Conservation (phyloP, 2,329 filamentous ascomycete genomes). For the Seiridium cupressi region DNA sequence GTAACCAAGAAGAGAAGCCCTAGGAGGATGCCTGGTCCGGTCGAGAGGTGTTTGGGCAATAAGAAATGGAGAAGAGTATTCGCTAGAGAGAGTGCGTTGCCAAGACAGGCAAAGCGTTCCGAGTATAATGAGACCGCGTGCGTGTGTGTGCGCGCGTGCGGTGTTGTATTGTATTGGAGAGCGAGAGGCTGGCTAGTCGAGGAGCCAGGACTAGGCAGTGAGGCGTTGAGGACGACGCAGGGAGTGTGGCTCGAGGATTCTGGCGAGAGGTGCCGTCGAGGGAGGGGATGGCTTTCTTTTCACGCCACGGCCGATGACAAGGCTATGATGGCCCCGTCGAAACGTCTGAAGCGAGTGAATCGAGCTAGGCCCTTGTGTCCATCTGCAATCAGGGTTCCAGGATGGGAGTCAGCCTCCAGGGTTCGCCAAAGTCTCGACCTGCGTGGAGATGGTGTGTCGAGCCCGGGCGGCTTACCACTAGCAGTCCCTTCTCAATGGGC, state of each 20-base stretch:
- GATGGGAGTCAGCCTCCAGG: slow-evolving; percentile 15
- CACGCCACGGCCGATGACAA: slow-evolving; percentile 26
- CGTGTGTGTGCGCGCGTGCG: too few relatives aligned
- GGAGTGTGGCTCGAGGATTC: slow-evolving; percentile 7
- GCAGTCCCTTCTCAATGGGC: slow-evolving; percentile 9
- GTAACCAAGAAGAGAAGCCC: slow-evolving; percentile 11
- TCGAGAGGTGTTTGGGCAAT: not conserved
- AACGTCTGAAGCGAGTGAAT: slow-evolving; percentile 17
- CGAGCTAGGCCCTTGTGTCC: slow-evolving; percentile 21
- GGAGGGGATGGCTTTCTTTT: slow-evolving; percentile 16
- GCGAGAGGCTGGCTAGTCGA: not conserved
- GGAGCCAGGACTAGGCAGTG: not conserved
- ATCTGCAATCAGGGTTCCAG: slow-evolving; percentile 20
- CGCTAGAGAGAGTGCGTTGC: slow-evolving; percentile 5
- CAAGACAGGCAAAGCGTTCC: slow-evolving; percentile 4
- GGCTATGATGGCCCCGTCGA: slow-evolving; percentile 26
- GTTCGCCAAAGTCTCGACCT: slow-evolving; percentile 12
- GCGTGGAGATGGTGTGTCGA: slow-evolving; percentile 26
- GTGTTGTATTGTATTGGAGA: too few relatives aligned
- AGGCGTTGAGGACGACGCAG: slow-evolving; percentile 5
- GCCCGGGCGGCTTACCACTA: slow-evolving; percentile 23
- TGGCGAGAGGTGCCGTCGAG: slow-evolving; percentile 1
- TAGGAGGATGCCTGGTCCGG: not conserved
- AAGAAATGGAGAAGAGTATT: not conserved
- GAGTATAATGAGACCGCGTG: not conserved